These are phyloP conservation scores for Desmodesmus armatus DNA, from an alignment of 139 green algal species.

Conservation along the genomic window DNA sequence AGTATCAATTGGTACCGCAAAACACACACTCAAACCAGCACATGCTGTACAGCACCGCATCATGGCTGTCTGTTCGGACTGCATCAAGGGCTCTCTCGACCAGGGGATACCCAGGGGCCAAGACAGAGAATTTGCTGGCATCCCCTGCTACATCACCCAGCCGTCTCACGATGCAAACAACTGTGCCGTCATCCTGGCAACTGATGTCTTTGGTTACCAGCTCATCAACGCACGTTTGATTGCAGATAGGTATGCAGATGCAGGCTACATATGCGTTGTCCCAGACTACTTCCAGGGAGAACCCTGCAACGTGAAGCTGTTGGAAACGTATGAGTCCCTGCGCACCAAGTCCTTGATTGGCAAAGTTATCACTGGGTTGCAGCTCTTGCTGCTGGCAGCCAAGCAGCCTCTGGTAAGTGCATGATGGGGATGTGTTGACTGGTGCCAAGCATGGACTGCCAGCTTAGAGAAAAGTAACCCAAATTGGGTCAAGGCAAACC, in stretches of 20 bases:
- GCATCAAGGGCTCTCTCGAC: background rate
- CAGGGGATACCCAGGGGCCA: background rate
- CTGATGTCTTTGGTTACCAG: background rate
- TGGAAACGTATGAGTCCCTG: background rate
- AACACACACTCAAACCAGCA: no score
- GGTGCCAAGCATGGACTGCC: no score
- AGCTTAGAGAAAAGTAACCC: no score
- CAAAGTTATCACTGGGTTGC: constrained; percentile 4
- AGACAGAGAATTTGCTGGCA: background rate
- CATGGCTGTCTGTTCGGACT: background rate
- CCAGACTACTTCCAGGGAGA: background rate
- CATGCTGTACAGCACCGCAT: no score
- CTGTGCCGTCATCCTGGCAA: background rate
- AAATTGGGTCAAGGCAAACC: no score
- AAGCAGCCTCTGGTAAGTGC: no score
- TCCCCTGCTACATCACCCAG: background rate
- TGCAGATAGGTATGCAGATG: background rate
- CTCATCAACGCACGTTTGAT: background rate
- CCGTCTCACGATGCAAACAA: background rate
- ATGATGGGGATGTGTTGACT: no score
- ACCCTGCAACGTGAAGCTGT: background rate
- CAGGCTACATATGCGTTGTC: background rate
- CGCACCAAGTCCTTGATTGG: background rate
- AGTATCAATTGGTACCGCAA: no score
- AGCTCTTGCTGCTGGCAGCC: background rate